Percentiles rank a stretch among this genome's conserved stretches.
phyloP scores from a whole-genome alignment of 83 land plant genomes.

The Picea abies region DNA sequence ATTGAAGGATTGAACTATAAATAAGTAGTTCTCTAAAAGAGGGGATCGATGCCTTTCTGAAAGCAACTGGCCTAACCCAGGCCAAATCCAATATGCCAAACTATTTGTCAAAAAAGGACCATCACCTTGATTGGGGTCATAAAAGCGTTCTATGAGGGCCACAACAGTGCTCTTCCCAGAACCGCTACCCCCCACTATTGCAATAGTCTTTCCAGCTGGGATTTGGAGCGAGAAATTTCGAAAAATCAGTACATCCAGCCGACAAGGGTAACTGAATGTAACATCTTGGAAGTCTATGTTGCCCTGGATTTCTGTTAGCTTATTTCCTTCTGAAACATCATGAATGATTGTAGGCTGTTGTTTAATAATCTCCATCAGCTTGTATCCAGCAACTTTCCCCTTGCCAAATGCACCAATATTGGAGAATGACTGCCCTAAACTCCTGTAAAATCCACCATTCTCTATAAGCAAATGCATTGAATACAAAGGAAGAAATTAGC shows the following conservation, averaged over 20 bases:
- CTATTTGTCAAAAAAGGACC: neutral
- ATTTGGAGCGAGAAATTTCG: slow-evolving; percentile 65
- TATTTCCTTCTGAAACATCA: slow-evolving; percentile 48
- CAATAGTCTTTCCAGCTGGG: slow-evolving; percentile 81
- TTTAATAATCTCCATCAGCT: slow-evolving; percentile 70
- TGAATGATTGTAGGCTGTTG: slow-evolving; percentile 64
- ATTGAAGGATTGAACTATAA: too few relatives aligned
- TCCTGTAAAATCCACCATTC: slow-evolving; percentile 41
- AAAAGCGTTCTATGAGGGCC: slow-evolving; percentile 79
- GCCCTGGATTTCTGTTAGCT: slow-evolving; percentile 61
- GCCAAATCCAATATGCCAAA: neutral
- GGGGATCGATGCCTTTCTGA: too few relatives aligned
- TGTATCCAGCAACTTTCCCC: slow-evolving; percentile 79
- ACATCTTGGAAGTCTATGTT: slow-evolving; percentile 77
- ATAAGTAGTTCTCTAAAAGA: too few relatives aligned
- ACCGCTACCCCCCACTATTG: slow-evolving; percentile 92
- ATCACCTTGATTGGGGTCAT: slow-evolving; percentile 84
- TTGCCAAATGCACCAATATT: slow-evolving; percentile 84
- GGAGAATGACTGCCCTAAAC: slow-evolving; percentile 79
- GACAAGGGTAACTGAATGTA: slow-evolving; percentile 80
- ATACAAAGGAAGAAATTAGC: neutral
- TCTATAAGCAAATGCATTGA: slow-evolving; percentile 2
- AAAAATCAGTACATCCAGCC: slow-evolving; percentile 78
- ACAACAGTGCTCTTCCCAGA: slow-evolving; percentile 92
- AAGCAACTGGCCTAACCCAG: too few relatives aligned